phyloP scores from a whole-genome alignment of 2,329 filamentous ascomycete species.

The Fusarium tricinctum region DNA sequence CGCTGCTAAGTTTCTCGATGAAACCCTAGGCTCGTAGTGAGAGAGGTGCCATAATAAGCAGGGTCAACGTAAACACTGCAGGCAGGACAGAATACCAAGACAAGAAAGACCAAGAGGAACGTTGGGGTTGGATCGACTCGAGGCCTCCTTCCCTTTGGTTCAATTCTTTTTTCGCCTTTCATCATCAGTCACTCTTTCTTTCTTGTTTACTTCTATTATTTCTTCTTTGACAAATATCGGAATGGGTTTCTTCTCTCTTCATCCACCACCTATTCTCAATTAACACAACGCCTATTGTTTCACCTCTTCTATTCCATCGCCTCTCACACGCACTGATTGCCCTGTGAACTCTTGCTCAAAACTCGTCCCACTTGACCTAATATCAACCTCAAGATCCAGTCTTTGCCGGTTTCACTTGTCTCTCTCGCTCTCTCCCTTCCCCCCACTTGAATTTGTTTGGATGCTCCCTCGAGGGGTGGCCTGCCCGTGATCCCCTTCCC shows the following conservation, averaged over 20 bases:
- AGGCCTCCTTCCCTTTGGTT: constrained; percentile 31
- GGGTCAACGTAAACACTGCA: constrained; percentile 11
- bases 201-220: constrained; percentile 20
- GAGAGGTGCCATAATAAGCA: not conserved
- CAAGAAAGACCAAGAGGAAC: constrained; percentile 18
- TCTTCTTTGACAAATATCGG: constrained; percentile 1
- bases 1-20: constrained; percentile 27
- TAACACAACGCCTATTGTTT: constrained; percentile 1
- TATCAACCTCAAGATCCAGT: constrained; percentile 24
- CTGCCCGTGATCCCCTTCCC: constrained; percentile 27
- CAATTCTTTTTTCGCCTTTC: constrained; percentile 5
- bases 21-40: constrained; percentile 26
- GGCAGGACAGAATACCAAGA: constrained; percentile 30
- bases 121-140: constrained; percentile 30
- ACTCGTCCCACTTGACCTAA: constrained; percentile 26
- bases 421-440: constrained; percentile 33
- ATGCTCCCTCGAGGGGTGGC: constrained; percentile 43
- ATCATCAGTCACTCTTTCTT: constrained; percentile 13
- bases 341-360: constrained; percentile 15
- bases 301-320: constrained; percentile 1
- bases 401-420: constrained; percentile 40
- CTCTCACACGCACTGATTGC: constrained; percentile 15
- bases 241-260: constrained; percentile 1
- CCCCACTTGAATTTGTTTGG: constrained; percentile 31
- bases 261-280: constrained; percentile 4